Evolutionary conservation across 768 basidiomycete genomes (phyloP).

Genomic region (Coprinellus micaceus): DNA sequence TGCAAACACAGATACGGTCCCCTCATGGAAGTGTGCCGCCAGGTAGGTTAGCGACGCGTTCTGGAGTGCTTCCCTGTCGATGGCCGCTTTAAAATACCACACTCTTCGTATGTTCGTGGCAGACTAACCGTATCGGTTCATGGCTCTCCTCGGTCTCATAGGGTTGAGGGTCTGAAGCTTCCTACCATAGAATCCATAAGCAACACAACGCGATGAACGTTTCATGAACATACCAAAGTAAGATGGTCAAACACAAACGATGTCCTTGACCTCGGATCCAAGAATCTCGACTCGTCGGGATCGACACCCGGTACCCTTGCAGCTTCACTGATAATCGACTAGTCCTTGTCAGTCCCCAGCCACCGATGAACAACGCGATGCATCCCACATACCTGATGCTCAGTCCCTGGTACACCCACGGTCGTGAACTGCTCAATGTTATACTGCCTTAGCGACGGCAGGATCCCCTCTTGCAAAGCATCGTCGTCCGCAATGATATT

Average conservation of each 20-base stretch:
- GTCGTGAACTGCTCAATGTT: conserved; percentile 86
- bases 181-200: conserved; percentile 38
- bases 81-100: neutral
- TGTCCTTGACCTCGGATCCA: conserved; percentile 77
- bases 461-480: conserved; percentile 70
- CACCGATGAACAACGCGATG: neutral
- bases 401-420: conserved; percentile 74
- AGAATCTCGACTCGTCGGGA: conserved; percentile 62
- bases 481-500: conserved; percentile 86
- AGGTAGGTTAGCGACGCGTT: conserved; percentile 64
- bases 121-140: conserved; percentile 74
- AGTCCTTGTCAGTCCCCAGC: conserved; percentile 17
- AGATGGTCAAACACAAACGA: conserved; percentile 86
- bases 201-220: neutral
- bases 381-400: conserved; percentile 62
- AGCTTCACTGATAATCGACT: conserved; percentile 82
- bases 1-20: conserved; percentile 71
- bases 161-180: conserved; percentile 69
- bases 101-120: too few species aligned
- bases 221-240: conserved; percentile 52
- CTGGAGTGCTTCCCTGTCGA: conserved; percentile 64
- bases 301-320: conserved; percentile 45
- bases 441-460: conserved; percentile 77
- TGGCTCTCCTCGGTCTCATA: conserved; percentile 58
- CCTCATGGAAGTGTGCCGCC: conserved; percentile 77